Base-by-base conservation (phyloP, 1,284 basidiomycete species). In the Microbotryomycetes sp. region DNA sequence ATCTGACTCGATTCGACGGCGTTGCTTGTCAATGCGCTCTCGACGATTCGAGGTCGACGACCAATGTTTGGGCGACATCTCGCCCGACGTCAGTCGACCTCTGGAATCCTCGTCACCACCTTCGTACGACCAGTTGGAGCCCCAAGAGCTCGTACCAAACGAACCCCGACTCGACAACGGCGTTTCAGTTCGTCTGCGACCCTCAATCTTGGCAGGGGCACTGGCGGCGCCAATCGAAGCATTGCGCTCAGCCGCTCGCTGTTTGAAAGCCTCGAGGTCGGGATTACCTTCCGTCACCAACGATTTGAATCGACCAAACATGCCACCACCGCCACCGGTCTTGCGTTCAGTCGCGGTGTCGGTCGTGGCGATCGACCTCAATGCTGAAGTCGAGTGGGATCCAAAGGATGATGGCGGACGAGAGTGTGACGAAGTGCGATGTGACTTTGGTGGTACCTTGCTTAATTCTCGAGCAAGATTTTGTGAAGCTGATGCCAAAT, bases 401-500 rank as follows among this genome's bases (percentile, higher is more conserved):
- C 26, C 42, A 6, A 19, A 65, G 58, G 51, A 52, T 58, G 52
- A 30, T 15, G 55, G 48, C 31, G 54, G 36, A 25, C 16, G 31
- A 5, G 62, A 58, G 22, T 58, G 56, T 2, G 61, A 59, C 4
- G 54, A 30, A 31, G 19, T n/a, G 12, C 58, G 23, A 48, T 52
- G 49, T 14, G 63, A 46, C 3, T 59, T 51, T 3, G 60, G 16
- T 19, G 54, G 46, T 6, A 82, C 83, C 64, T 81, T 81, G 72
- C 85, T 87, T 65, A 93, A 82, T 77, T 92, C 88, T 63, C 90
- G 81, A 16, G 88, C 91, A 30, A 93, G 81, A 7, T 83, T 81
- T 74, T 93, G 88, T 4, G 86, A 88, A 1, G 87, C 89, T 54
- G 81, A 81, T 3, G 89, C 89, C 32, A 92, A 82, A 7, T 85